Evolutionary conservation across 306 rosid genomes (phyloP).

Genomic region (Prunus mume): DNA sequence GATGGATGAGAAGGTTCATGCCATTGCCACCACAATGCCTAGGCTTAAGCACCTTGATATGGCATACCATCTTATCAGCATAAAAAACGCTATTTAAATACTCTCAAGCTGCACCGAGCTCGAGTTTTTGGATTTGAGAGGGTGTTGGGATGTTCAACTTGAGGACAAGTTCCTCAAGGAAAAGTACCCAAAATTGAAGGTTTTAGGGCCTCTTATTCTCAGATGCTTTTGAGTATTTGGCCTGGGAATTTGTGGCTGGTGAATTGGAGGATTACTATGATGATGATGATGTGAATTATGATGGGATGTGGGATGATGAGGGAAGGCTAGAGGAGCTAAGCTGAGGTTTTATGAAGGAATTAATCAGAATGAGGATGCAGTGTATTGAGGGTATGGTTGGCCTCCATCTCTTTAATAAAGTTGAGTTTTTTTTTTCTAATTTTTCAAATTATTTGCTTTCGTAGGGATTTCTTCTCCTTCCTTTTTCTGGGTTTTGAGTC

Average conservation of each 20-base stretch:
- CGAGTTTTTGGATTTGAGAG: slow-evolving; percentile 78
- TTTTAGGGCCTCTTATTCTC: slow-evolving; percentile 81
- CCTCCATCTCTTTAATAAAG: too few species aligned
- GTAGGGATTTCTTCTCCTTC: too few species aligned
- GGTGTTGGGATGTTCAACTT: slow-evolving; percentile 76
- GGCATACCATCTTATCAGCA: slow-evolving; percentile 76
- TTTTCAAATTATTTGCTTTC: too few species aligned
- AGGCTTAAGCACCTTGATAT: slow-evolving; percentile 90
- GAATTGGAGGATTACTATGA: slow-evolving; percentile 46
- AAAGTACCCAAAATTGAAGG: slow-evolving; percentile 62
- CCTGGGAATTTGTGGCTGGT: slow-evolving; percentile 69
- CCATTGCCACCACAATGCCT: slow-evolving; percentile 91
- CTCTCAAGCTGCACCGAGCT: slow-evolving; percentile 69
- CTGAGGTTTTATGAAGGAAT: too few species aligned
- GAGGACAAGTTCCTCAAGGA: slow-evolving; percentile 52
- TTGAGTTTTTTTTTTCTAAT: too few species aligned
- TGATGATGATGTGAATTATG: slow-evolving; percentile 58
- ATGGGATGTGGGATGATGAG: slow-evolving; percentile 78
- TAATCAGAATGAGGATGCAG: too few species aligned
- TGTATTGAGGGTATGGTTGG: too few species aligned
- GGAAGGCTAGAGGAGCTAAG: slow-evolving; percentile 31
- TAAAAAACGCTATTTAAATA: slow-evolving; percentile 54
- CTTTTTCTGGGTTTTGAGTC: too few species aligned
- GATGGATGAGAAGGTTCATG: slow-evolving; percentile 73
- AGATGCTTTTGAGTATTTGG: slow-evolving; percentile 56